Conservation (phyloP, 352 stramenopile species). For the Aphanomyces cochlioides region DNA sequence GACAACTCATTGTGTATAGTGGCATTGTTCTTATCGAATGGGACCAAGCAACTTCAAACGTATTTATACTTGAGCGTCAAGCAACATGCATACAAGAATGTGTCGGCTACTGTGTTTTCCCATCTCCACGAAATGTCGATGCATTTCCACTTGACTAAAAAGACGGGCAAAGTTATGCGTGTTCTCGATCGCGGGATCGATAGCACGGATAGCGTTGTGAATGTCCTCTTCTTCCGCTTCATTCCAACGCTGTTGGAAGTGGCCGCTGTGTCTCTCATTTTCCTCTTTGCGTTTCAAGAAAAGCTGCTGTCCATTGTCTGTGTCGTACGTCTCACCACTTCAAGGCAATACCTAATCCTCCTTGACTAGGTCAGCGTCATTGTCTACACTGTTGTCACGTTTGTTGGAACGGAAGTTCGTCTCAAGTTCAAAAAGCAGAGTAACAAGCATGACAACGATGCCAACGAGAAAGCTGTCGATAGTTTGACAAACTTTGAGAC, state of each 20-base stretch:
- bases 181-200: constrained; percentile 83
- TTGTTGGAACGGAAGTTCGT: constrained; percentile 60
- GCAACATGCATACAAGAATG: constrained; percentile 95
- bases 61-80: constrained; percentile 93
- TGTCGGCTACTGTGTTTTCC: constrained; percentile 74
- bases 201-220: constrained; percentile 91
- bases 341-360: constrained; percentile 38
- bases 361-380: constrained; percentile 84
- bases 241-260: constrained; percentile 93
- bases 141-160: constrained; percentile 97
- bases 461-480: constrained; percentile 93
- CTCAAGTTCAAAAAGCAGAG: constrained; percentile 90
- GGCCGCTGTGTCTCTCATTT: constrained; percentile 89
- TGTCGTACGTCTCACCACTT: neutral
- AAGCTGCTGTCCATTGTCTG: constrained; percentile 78
- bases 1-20: constrained; percentile 33
- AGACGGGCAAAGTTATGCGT: constrained; percentile 94
- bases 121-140: constrained; percentile 58
- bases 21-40: constrained; percentile 61
- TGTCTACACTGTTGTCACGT: constrained; percentile 91
- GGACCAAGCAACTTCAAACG: constrained; percentile 92
- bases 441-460: constrained; percentile 95
- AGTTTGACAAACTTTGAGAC: constrained; percentile 97
- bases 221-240: constrained; percentile 95
- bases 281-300: constrained; percentile 89